Percentiles rank a stretch among this genome's conserved stretches.
These are phyloP conservation scores for Phytophthora colocasiae DNA, from an alignment of 352 stramenopile species.

Conservation along the genomic window DNA sequence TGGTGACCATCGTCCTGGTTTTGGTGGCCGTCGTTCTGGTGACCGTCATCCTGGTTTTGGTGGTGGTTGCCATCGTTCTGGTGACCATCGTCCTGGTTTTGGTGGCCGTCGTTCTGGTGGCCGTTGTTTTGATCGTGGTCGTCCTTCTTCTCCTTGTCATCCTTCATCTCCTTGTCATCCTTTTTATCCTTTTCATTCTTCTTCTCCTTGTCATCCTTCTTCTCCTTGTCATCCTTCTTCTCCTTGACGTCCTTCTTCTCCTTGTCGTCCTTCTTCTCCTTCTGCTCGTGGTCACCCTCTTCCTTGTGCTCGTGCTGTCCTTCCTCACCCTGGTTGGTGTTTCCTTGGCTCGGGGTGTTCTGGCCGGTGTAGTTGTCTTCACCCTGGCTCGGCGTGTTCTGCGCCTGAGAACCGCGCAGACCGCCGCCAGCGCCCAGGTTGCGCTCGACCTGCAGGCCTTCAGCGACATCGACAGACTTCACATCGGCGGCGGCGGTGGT, in stretches of 20 bases:
- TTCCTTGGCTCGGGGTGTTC: slow-evolving; percentile 13
- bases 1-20: too few species aligned
- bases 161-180: slow-evolving; percentile 4
- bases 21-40: too few species aligned
- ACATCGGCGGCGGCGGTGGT: slow-evolving; percentile 21
- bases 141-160: background rate
- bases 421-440: slow-evolving; percentile 34
- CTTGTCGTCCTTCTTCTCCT: slow-evolving; percentile 1
- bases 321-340: slow-evolving; percentile 17
- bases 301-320: slow-evolving; percentile 26
- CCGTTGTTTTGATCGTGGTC: background rate
- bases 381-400: slow-evolving; percentile 17
- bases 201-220: background rate
- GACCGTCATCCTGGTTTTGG: too few species aligned
- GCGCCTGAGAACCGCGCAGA: slow-evolving; percentile 21
- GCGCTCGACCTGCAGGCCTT: slow-evolving; percentile 13
- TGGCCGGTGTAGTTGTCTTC: slow-evolving; percentile 14
- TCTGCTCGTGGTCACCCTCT: slow-evolving; percentile 6
- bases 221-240: background rate
- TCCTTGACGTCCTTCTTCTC: slow-evolving; percentile 6
- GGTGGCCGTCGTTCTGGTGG: too few species aligned
- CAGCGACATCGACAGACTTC: slow-evolving; percentile 14
- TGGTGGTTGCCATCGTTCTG: too few species aligned
- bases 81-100: too few species aligned
- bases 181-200: background rate